Evolutionary conservation across 2,329 filamentous ascomycete genomes (phyloP).

Genomic region (Chaetomiaceae sp.): DNA sequence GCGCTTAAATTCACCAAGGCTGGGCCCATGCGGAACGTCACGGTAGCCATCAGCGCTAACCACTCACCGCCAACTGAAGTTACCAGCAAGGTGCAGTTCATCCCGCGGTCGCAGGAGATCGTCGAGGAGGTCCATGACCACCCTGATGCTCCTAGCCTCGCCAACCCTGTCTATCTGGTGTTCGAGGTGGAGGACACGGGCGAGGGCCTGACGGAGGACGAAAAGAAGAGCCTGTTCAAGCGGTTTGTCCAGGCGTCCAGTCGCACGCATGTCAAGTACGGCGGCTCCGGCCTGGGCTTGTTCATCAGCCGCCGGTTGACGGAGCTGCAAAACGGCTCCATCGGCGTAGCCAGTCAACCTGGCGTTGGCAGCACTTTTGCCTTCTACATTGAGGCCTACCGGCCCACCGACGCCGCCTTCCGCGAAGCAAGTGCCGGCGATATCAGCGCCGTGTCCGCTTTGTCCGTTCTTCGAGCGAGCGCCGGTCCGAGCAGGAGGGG

Average conservation of each 20-base stretch:
- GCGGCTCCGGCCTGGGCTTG: constrained; percentile 69
- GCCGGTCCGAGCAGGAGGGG: constrained; percentile 4
- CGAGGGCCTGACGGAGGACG: constrained; percentile 62
- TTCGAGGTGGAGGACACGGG: constrained; percentile 75
- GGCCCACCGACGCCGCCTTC: constrained; percentile 35
- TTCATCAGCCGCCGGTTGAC: constrained; percentile 77
- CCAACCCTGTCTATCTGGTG: constrained; percentile 56
- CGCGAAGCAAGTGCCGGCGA: constrained; percentile 35
- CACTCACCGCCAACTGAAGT: constrained; percentile 34
- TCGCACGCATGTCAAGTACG: constrained; percentile 70
- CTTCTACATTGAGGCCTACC: constrained; percentile 61
- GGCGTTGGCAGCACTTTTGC: constrained; percentile 69
- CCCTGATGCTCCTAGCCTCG: constrained; percentile 27
- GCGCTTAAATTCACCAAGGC: constrained; percentile 74
- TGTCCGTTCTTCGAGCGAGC: constrained; percentile 12
- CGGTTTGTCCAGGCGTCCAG: constrained; percentile 74
- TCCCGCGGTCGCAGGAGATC: constrained; percentile 49
- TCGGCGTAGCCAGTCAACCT: constrained; percentile 63
- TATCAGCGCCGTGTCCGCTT: constrained; percentile 27
- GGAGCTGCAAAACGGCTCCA: constrained; percentile 73
- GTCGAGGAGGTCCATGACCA: constrained; percentile 36
- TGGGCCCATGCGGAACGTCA: constrained; percentile 51
- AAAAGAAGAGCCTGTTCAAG: constrained; percentile 69
- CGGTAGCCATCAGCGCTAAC: constrained; percentile 42
- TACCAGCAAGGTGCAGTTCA: constrained; percentile 52